Conservation (phyloP, 2,329 filamentous ascomycete genomes). For the Trichoderma semiorbis region DNA sequence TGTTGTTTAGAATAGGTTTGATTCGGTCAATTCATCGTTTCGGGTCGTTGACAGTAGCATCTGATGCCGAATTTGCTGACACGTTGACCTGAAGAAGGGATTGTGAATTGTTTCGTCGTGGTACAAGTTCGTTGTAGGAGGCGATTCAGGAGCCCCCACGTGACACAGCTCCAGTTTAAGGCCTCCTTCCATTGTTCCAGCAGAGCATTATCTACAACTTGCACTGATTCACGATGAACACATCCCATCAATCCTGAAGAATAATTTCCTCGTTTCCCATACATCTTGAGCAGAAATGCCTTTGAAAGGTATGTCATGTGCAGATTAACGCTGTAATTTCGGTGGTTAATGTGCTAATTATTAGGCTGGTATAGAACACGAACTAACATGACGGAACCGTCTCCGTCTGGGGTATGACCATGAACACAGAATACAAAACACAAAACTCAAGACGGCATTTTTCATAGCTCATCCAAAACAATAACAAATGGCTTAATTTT, state of each 20-base stretch:
- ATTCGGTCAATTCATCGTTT: conserved; percentile 9
- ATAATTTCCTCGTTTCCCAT: not conserved
- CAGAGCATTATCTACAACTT: not conserved
- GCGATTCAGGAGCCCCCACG: conserved; percentile 17
- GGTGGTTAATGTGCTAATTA: not conserved
- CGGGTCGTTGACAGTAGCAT: not conserved
- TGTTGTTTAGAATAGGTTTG: not conserved
- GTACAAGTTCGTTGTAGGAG: not conserved
- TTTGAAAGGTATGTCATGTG: not conserved
- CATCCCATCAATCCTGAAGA: not conserved
- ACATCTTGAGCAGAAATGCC: not conserved
- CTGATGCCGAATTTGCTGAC: not conserved
- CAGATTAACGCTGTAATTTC: not conserved
- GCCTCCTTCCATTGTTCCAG: not conserved
- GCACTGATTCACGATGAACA: not conserved
- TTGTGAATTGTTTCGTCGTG: not conserved
- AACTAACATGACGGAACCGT: not conserved
- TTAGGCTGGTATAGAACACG: not conserved
- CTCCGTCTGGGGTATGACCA: not conserved
- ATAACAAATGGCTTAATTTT: not conserved
- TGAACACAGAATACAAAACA: not conserved
- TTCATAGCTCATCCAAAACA: conserved; percentile 2
- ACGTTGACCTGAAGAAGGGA: not conserved
- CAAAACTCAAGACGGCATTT: not conserved
- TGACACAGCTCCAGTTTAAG: conserved; percentile 16